phyloP scores from a whole-genome alignment of 2,329 filamentous ascomycete species.

The Neurospora sp. region DNA sequence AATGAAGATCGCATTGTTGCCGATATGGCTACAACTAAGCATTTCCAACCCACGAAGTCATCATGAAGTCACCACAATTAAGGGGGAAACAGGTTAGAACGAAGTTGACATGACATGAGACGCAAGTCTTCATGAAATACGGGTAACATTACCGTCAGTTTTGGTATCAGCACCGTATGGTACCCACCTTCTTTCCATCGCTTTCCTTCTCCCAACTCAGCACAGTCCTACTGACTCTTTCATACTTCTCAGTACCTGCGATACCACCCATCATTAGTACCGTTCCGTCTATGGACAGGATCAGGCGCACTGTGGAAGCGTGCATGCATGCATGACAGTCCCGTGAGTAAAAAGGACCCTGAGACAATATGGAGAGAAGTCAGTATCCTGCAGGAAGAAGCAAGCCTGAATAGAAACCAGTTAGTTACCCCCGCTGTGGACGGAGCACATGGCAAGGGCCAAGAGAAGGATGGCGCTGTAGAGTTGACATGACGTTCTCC shows the following conservation, averaged over 20 bases:
- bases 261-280: neutral
- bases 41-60: neutral
- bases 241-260: neutral
- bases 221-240: neutral
- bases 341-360: neutral
- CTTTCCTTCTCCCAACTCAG: neutral
- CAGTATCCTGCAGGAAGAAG: neutral
- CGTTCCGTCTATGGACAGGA: neutral
- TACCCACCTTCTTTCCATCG: neutral
- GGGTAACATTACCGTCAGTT: neutral
- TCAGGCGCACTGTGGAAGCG: neutral
- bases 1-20: neutral
- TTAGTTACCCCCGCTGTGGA: neutral
- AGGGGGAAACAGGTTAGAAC: neutral
- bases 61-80: neutral
- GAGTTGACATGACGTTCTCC: neutral
- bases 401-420: neutral
- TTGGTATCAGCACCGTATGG: neutral
- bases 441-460: neutral
- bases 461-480: neutral
- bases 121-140: neutral
- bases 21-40: neutral
- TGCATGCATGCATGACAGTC: neutral
- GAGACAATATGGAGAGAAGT: neutral
- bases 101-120: neutral